Evolutionary conservation across 495 filamentous ascomycete species (phyloP).

Genomic region (Hypoxylon fragiforme): DNA sequence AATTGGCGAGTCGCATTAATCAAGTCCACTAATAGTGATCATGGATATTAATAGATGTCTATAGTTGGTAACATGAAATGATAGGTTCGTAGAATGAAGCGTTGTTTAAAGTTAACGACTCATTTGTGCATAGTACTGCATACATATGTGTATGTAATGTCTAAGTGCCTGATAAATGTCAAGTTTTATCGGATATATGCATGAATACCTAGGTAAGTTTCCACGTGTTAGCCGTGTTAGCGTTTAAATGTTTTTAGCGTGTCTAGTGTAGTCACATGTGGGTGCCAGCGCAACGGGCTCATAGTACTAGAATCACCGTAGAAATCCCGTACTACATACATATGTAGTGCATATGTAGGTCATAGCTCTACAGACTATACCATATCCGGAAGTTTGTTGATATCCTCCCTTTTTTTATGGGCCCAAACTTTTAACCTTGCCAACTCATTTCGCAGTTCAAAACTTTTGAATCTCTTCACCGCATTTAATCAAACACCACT

Average conservation of each 20-base stretch:
- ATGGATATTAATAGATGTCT: too few relatives aligned
- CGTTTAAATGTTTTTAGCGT: not conserved
- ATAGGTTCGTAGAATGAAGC: too few relatives aligned
- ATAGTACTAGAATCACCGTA: too few relatives aligned
- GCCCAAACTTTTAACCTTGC: conserved; percentile 19
- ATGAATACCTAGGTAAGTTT: not conserved
- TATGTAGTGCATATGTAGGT: too few relatives aligned
- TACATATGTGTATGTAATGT: too few relatives aligned
- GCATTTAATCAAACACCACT: conserved; percentile 20
- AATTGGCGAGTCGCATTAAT: too few relatives aligned
- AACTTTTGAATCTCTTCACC: conserved; percentile 30
- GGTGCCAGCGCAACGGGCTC: not conserved
- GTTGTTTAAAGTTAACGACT: too few relatives aligned
- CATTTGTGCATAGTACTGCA: too few relatives aligned
- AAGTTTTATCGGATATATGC: not conserved
- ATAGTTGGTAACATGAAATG: too few relatives aligned
- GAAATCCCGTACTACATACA: too few relatives aligned
- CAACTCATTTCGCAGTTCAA: conserved; percentile 31
- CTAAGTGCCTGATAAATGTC: not conserved
- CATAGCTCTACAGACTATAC: conserved; percentile 20
- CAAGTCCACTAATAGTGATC: too few relatives aligned
- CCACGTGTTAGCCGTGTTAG: not conserved
- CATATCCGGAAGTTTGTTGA: conserved; percentile 35
- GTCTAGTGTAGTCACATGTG: conserved; percentile 4
- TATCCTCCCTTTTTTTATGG: conserved; percentile 17